Conservation (phyloP, 139 green algal species). For the Chlorella sorokiniana region DNA sequence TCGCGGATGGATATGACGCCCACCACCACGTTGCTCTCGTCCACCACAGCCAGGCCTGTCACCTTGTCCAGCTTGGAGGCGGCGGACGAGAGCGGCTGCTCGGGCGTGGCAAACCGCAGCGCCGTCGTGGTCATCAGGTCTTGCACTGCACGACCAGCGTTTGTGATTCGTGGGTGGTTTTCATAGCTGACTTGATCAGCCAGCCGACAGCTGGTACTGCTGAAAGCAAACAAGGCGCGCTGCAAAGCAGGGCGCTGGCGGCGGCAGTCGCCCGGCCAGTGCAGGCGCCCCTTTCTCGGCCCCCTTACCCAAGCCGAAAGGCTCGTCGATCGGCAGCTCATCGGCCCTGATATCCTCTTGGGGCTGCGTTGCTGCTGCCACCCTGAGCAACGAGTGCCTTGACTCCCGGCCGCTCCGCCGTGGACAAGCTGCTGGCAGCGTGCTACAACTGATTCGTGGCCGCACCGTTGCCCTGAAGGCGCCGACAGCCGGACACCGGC, state of each 20-base stretch:
- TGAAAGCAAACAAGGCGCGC: too few species aligned
- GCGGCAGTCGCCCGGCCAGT: too few species aligned
- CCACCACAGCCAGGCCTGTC: slow-evolving; percentile 71
- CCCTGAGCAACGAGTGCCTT: not conserved
- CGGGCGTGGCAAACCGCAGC: slow-evolving; percentile 34
- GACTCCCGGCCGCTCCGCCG: not conserved
- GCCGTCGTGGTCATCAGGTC: slow-evolving; percentile 40
- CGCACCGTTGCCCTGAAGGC: not conserved
- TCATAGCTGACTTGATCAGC: not conserved
- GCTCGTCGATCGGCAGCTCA: not conserved
- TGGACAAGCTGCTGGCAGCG: not conserved
- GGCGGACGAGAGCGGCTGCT: slow-evolving; percentile 39
- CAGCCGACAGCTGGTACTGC: too few species aligned
- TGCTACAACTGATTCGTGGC: not conserved
- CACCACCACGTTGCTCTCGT: slow-evolving; percentile 51
- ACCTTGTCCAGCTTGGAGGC: slow-evolving; percentile 52
- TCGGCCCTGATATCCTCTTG: not conserved
- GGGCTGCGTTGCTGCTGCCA: not conserved
- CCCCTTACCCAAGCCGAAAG: not conserved
- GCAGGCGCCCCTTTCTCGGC: not conserved
- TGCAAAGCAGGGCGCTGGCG: not conserved
- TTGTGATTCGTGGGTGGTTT: not conserved
- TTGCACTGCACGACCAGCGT: not conserved
- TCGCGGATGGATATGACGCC: slow-evolving; percentile 74
- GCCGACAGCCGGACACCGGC: not conserved